Evolutionary conservation across 306 rosid genomes (phyloP).

Genomic region (Citrullus amarus): DNA sequence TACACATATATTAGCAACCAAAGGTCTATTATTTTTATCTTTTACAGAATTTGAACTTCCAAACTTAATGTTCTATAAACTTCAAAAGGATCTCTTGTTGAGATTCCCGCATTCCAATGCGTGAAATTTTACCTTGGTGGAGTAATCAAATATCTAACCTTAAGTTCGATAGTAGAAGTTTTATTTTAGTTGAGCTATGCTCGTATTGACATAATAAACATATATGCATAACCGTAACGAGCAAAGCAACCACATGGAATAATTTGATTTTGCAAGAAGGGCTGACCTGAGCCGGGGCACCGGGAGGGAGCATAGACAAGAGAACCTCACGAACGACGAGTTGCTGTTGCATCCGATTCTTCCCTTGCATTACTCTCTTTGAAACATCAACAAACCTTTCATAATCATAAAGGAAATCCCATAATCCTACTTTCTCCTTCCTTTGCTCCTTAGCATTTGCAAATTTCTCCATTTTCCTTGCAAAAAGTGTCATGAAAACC

Average conservation of each 20-base stretch:
- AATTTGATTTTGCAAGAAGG: neutral
- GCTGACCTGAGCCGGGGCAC: constrained; percentile 88
- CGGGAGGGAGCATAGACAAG: constrained; percentile 93
- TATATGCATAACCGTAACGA: neutral
- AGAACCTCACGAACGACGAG: constrained; percentile 76
- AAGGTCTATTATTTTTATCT: too few species aligned
- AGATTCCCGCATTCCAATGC: too few species aligned
- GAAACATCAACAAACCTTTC: constrained; percentile 82
- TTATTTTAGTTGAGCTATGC: too few species aligned
- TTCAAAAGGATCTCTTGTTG: neutral
- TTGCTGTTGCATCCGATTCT: constrained; percentile 74
- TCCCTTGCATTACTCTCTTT: constrained; percentile 70
- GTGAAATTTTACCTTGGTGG: too few species aligned
- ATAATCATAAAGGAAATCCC: constrained; percentile 36
- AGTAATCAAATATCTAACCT: too few species aligned
- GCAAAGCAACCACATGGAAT: neutral
- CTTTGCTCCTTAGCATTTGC: constrained; percentile 19
- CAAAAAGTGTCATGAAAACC: constrained; percentile 70
- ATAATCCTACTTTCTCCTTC: constrained; percentile 18
- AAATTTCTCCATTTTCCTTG: constrained; percentile 62
- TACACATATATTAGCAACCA: too few species aligned
- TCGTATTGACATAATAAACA: too few species aligned
- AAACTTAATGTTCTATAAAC: neutral
- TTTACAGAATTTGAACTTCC: too few species aligned
- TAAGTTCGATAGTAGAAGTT: too few species aligned